Percentiles rank a stretch among this genome's conserved stretches.
phyloP scores from a whole-genome alignment of 768 basidiomycete species.

The Pleurotus giganteus region DNA sequence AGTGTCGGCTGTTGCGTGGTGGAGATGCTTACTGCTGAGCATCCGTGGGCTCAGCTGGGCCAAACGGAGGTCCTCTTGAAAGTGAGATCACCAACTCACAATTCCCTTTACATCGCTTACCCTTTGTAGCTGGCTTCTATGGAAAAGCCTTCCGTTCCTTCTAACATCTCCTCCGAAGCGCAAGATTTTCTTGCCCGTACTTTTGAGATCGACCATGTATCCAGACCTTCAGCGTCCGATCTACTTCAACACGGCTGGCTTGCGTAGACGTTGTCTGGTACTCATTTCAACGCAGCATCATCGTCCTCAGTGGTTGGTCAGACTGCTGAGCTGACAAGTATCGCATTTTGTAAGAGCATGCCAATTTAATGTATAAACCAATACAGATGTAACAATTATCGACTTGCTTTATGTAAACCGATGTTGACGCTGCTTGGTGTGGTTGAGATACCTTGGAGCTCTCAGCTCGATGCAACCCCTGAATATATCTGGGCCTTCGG shows the following conservation, averaged over 20 bases:
- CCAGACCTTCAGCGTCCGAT: constrained; percentile 75
- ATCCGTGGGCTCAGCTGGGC: constrained; percentile 92
- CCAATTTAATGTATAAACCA: too few relatives aligned
- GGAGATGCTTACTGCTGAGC: constrained; percentile 95
- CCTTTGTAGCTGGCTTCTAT: constrained; percentile 80
- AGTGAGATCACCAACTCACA: constrained; percentile 36
- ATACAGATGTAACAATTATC: too few relatives aligned
- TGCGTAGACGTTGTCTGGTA: too few relatives aligned
- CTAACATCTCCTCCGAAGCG: constrained; percentile 88
- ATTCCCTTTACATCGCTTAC: not conserved
- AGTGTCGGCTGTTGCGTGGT: constrained; percentile 93
- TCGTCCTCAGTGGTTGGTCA: too few relatives aligned
- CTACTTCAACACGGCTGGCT: constrained; percentile 79
- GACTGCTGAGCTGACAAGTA: too few relatives aligned
- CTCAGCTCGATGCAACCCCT: too few relatives aligned
- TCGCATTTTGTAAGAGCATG: too few relatives aligned
- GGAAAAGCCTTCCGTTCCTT: constrained; percentile 83
- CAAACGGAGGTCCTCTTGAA: constrained; percentile 99
- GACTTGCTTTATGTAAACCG: too few relatives aligned
- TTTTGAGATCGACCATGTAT: constrained; percentile 81
- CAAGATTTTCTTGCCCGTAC: constrained; percentile 84
- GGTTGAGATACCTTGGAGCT: too few relatives aligned
- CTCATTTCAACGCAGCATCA: too few relatives aligned
- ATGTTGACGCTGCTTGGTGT: too few relatives aligned
- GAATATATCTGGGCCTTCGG: too few relatives aligned